phyloP scores from a whole-genome alignment of 345 rosid genomes.

The Brassica nigra region DNA sequence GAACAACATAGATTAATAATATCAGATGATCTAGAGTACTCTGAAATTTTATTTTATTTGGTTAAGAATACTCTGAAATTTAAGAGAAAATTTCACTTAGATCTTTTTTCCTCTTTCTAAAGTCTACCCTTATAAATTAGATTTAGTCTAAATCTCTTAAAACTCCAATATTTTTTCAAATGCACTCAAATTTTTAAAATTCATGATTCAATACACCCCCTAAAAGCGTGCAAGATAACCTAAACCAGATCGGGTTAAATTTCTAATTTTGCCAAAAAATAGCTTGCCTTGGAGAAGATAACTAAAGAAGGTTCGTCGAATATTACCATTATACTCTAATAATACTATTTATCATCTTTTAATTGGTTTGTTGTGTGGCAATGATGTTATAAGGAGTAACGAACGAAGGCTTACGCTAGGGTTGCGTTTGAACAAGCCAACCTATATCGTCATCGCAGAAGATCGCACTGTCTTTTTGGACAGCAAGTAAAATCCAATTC shows the following conservation, averaged over 20 bases:
- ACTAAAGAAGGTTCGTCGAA: slow-evolving; percentile 9
- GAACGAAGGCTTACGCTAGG: slow-evolving; percentile 4
- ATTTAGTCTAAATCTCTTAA: too few species aligned
- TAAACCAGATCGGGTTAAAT: background rate
- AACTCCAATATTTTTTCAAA: too few species aligned
- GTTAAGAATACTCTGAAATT: too few species aligned
- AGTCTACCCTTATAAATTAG: too few species aligned
- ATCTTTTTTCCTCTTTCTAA: too few species aligned
- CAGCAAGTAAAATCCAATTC: background rate
- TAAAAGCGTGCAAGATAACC: slow-evolving; percentile 23
- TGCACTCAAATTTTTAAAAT: too few species aligned
- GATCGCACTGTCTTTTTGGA: background rate
- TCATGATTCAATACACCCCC: too few species aligned
- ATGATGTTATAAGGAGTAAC: background rate
- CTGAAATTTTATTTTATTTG: too few species aligned
- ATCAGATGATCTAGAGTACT: too few species aligned
- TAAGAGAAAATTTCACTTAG: too few species aligned
- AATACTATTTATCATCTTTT: background rate
- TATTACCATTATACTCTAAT: slow-evolving; percentile 16
- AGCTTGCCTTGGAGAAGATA: slow-evolving; percentile 7
- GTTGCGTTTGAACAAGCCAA: slow-evolving; percentile 6
- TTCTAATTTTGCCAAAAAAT: slow-evolving; percentile 6
- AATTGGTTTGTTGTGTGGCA: background rate
- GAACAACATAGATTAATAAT: too few species aligned
- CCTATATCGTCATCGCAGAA: background rate